Evolutionary conservation across 129 eudicot genomes (phyloP).

Genomic region (Flaveria sonorensis): DNA sequence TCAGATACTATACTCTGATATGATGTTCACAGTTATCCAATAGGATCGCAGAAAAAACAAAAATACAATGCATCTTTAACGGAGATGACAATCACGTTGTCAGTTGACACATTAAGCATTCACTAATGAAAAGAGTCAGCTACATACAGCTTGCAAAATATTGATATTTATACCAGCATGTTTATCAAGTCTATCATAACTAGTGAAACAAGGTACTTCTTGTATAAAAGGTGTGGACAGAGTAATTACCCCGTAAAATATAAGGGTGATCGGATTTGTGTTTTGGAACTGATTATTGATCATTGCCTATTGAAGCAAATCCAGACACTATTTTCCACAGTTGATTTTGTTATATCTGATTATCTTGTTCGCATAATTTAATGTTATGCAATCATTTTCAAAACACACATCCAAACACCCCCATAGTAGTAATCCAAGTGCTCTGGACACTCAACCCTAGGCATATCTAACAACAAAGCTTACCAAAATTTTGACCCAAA

Average conservation of each 20-base stretch:
- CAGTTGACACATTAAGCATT: neutral
- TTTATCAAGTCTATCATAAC: neutral
- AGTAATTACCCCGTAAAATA: neutral
- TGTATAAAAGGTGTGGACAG: neutral
- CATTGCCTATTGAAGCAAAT: neutral
- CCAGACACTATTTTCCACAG: neutral
- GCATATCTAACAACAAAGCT: neutral
- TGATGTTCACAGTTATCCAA: conserved; percentile 1
- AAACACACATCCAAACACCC: neutral
- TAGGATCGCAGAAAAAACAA: neutral
- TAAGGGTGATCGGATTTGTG: neutral
- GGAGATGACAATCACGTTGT: neutral
- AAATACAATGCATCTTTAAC: neutral
- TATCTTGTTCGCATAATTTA: neutral
- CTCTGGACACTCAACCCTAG: conserved; percentile 3
- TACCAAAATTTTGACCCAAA: neutral
- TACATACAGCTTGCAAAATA: neutral
- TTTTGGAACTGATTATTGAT: neutral
- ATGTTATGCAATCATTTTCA: neutral
- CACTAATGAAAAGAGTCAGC: neutral
- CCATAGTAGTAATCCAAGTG: neutral
- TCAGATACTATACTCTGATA: conserved; percentile 5
- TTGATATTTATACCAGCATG: neutral
- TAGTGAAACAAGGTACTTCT: neutral
- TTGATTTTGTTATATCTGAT: neutral